phyloP scores from a whole-genome alignment of 768 basidiomycete genomes.

The Astraeus odoratus region DNA sequence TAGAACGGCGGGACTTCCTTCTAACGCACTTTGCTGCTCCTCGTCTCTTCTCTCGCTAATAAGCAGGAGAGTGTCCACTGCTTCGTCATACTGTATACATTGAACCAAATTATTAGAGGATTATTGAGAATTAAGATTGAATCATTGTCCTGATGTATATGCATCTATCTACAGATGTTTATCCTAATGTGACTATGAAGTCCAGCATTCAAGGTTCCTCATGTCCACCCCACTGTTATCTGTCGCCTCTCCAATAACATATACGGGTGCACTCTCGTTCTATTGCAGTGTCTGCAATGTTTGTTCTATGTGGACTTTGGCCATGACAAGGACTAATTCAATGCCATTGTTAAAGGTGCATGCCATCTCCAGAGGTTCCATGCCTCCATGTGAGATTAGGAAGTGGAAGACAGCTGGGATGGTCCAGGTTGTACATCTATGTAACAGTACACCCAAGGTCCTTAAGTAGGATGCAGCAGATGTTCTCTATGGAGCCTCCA shows the following conservation, averaged over 20 bases:
- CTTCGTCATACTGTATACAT: too few species aligned
- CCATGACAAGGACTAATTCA: slow-evolving; percentile 86
- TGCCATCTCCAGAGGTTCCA: too few species aligned
- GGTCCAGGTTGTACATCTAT: slow-evolving; percentile 75
- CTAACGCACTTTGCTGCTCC: too few species aligned
- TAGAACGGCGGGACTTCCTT: too few species aligned
- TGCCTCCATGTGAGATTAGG: slow-evolving; percentile 70
- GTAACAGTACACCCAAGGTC: slow-evolving; percentile 75
- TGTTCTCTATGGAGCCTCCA: slow-evolving; percentile 95
- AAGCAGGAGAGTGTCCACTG: too few species aligned
- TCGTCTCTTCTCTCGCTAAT: too few species aligned
- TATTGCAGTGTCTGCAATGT: slow-evolving; percentile 42
- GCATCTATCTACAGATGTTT: too few species aligned
- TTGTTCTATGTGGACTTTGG: slow-evolving; percentile 41
- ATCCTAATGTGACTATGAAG: slow-evolving; percentile 2
- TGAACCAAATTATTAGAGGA: too few species aligned
- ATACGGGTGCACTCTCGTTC: slow-evolving; percentile 45
- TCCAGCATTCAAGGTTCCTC: slow-evolving; percentile 65
- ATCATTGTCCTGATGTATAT: too few species aligned
- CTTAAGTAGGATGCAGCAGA: slow-evolving; percentile 82
- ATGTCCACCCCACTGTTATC: slow-evolving; percentile 71
- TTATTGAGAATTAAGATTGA: too few species aligned
- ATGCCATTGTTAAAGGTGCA: slow-evolving; percentile 97
- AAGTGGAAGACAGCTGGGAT: slow-evolving; percentile 82
- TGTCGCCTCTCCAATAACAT: slow-evolving; percentile 73